These are phyloP conservation scores for Blastosporella zonata DNA, from an alignment of 1,284 basidiomycete genomes.

Conservation along the genomic window DNA sequence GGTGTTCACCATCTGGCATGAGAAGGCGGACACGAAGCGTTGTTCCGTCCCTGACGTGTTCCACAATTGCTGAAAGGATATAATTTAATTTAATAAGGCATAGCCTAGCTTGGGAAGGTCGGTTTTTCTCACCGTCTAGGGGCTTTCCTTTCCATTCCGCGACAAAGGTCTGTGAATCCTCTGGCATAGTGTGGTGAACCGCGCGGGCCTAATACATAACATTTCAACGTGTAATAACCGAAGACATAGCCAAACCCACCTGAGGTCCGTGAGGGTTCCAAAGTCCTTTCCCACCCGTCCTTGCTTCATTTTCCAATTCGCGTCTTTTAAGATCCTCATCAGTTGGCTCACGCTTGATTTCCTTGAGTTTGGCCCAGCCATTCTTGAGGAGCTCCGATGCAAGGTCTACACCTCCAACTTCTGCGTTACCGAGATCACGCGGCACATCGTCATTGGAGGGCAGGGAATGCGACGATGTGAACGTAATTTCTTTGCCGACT, in stretches of 20 bases:
- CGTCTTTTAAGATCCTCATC: slow-evolving; percentile 78
- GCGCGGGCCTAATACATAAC: slow-evolving; percentile 53
- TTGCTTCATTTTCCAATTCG: slow-evolving; percentile 80
- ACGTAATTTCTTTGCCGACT: slow-evolving; percentile 88
- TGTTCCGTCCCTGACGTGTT: slow-evolving; percentile 92
- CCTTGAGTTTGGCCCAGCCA: slow-evolving; percentile 93
- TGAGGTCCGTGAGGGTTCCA: slow-evolving; percentile 87
- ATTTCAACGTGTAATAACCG: not conserved
- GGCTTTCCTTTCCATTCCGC: slow-evolving; percentile 88
- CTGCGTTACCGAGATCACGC: slow-evolving; percentile 75
- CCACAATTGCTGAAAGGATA: slow-evolving; percentile 72
- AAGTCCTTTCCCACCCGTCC: slow-evolving; percentile 72
- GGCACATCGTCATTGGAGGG: slow-evolving; percentile 65
- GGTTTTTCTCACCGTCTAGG: slow-evolving; percentile 66
- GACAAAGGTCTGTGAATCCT: slow-evolving; percentile 86
- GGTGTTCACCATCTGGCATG: slow-evolving; percentile 86
- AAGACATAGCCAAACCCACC: slow-evolving; percentile 36
- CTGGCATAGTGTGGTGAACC: slow-evolving; percentile 87
- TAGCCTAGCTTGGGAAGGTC: slow-evolving; percentile 4
- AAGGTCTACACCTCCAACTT: slow-evolving; percentile 71
- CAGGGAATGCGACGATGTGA: slow-evolving; percentile 74
- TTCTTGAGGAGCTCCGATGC: slow-evolving; percentile 76
- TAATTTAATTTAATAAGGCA: slow-evolving; percentile 5
- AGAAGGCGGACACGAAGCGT: slow-evolving; percentile 88
- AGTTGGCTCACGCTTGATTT: slow-evolving; percentile 71